Conservation (phyloP, 2,329 filamentous ascomycete genomes). For the Chaetomiaceae sp. region DNA sequence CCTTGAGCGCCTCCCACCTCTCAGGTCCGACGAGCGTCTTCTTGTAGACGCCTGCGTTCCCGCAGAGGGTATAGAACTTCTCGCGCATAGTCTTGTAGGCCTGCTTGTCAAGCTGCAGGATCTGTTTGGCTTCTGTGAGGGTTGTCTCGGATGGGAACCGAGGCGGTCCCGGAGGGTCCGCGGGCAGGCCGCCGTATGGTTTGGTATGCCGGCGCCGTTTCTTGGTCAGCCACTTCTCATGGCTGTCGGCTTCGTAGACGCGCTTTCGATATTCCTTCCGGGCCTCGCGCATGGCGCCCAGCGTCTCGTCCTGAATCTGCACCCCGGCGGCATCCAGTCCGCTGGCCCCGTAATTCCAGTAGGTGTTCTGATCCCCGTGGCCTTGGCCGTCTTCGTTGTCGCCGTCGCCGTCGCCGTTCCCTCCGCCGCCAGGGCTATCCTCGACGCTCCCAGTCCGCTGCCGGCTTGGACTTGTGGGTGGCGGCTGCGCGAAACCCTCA, state of each 20-base stretch:
- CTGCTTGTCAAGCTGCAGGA: slow-evolving; percentile 58
- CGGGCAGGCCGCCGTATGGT: slow-evolving; percentile 63
- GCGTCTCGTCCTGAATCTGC: slow-evolving; percentile 25
- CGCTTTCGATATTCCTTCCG: slow-evolving; percentile 52
- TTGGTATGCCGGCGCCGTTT: slow-evolving; percentile 66
- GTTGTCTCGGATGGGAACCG: slow-evolving; percentile 81
- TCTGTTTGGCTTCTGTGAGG: slow-evolving; percentile 70
- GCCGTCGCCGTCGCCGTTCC: not conserved
- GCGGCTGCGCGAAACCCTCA: slow-evolving; percentile 42
- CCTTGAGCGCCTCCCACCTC: slow-evolving; percentile 68
- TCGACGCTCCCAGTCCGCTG: not conserved
- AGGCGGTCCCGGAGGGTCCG: slow-evolving; percentile 63
- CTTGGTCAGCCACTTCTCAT: slow-evolving; percentile 56
- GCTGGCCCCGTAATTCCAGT: slow-evolving; percentile 5
- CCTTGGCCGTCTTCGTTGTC: not conserved
- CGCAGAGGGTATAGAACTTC: slow-evolving; percentile 67
- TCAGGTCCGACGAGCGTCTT: slow-evolving; percentile 72
- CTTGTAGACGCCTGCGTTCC: slow-evolving; percentile 62
- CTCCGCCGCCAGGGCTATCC: not conserved
- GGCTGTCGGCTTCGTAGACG: slow-evolving; percentile 54
- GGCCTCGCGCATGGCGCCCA: slow-evolving; percentile 31
- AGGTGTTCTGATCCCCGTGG: slow-evolving; percentile 3
- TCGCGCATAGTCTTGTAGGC: slow-evolving; percentile 62
- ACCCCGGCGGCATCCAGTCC: not conserved
- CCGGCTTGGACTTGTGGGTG: too few species aligned